Conservation (phyloP, 805 yeast species). For the Starmera amethionina region DNA sequence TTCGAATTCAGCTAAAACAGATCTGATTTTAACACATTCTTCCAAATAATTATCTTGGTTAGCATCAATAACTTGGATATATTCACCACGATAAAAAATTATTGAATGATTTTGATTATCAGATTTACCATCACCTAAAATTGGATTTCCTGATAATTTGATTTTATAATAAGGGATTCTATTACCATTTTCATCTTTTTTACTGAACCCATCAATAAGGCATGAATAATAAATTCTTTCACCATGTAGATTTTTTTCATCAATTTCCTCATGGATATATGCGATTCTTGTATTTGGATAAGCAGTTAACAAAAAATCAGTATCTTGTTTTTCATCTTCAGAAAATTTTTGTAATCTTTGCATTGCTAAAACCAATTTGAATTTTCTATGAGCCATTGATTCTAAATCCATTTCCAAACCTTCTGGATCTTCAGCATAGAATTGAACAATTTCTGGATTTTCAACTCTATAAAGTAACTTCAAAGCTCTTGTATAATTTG, state of each 20-base stretch:
- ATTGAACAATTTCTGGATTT: conserved; percentile 40
- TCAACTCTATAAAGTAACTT: conserved; percentile 61
- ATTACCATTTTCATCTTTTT: conserved; percentile 43
- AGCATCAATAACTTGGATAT: conserved; percentile 90
- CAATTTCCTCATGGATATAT: conserved; percentile 37
- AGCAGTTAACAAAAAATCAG: conserved; percentile 55
- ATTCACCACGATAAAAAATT: conserved; percentile 87
- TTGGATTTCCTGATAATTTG: conserved; percentile 87
- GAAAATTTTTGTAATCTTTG: conserved; percentile 66
- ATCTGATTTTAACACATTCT: conserved; percentile 84
- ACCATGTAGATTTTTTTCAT: conserved; percentile 15
- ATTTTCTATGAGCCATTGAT: conserved; percentile 70
- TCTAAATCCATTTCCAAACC: conserved; percentile 57
- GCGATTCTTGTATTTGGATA: conserved; percentile 60
- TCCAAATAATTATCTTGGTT: conserved; percentile 94
- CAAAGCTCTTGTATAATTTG: conserved; percentile 68
- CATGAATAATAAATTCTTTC: conserved; percentile 47
- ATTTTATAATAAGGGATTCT: conserved; percentile 56
- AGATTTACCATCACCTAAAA: conserved; percentile 92
- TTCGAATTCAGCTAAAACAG: conserved; percentile 86
- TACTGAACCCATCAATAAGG: conserved; percentile 51
- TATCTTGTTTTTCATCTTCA: conserved; percentile 56
- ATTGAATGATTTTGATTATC: conserved; percentile 89
- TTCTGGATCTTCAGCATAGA: conserved; percentile 36
- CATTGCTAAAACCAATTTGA: conserved; percentile 77